Base-by-base conservation (phyloP, 345 rosid genomes). In the Geranium brycei region DNA sequence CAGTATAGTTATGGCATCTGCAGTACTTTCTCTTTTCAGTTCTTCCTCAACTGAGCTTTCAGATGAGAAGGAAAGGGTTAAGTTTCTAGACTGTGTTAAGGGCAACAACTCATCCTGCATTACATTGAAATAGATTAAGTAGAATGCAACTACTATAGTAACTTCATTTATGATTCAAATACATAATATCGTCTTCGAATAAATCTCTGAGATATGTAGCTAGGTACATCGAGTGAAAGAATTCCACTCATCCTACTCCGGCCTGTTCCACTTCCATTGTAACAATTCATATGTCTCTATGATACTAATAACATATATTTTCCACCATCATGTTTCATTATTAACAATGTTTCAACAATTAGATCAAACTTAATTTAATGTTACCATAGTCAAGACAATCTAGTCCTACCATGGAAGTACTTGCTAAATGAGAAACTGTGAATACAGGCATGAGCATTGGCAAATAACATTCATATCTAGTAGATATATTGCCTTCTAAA, bases 41-140 rank as follows among this genome's bases (percentile, higher is more conserved):
- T 92, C 98, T 78, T 92, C 96, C 79, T 90, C 98, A 57, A 92
- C 79, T 68, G 98, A 92, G 68, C 95, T 86, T 83, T 92, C 98
- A 57, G 97, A 92, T 28, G 98, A 92, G 79, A 89, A 92, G 62
- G 96, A 75, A 69, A 92, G 91, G 19, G 90, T 81, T 73, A 92
- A 82, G 62, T 82, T 79, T 77, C 81, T 87, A 28, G 86, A 77
- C 70, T 74, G 81, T 65, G 74, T 90, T 91, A 90, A 70, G 19
- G 95, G 88, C 87, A 87, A 62, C 78, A 92, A 77, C 63, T 90
- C 90, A 47, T 90, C 86, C 97, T 92, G 89, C 65, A 47, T 8
- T 8, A 47, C 41, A 4, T 35, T 47, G 15, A 47, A 47, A 47
- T 47, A 11, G 53, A 47, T 47, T 47, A 47, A 13, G 53, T 47